phyloP scores from a whole-genome alignment of 768 basidiomycete species.

The Russula virescens region DNA sequence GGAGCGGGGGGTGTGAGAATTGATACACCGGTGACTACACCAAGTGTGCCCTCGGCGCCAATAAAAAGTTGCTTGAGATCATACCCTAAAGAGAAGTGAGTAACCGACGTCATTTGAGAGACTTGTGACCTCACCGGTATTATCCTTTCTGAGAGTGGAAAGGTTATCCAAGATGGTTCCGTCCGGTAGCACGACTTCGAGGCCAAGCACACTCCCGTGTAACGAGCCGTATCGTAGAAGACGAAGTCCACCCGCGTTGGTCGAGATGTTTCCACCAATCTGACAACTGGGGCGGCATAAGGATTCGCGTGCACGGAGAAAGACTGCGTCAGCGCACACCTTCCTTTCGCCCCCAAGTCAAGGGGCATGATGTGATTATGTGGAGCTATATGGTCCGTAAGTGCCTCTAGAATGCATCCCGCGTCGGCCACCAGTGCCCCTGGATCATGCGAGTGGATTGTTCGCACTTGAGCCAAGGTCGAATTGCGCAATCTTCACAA shows the following conservation, averaged over 20 bases:
- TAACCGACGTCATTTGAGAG: not conserved
- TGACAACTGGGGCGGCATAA: slow-evolving; percentile 65
- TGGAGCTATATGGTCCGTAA: slow-evolving; percentile 81
- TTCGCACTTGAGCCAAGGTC: not conserved
- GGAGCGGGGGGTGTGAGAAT: slow-evolving; percentile 85
- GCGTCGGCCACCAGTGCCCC: slow-evolving; percentile 92
- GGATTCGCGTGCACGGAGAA: not conserved
- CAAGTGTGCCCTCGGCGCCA: slow-evolving; percentile 94
- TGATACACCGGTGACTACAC: slow-evolving; percentile 90
- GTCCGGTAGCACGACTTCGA: slow-evolving; percentile 94
- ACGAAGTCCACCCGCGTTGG: slow-evolving; percentile 96
- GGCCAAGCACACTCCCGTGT: slow-evolving; percentile 89
- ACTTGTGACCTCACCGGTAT: slow-evolving; percentile 61
- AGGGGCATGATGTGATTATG: slow-evolving; percentile 95
- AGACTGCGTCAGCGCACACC: slow-evolving; percentile 39
- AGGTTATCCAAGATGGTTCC: slow-evolving; percentile 87
- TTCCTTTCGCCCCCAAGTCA: slow-evolving; percentile 94
- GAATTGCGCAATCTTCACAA: slow-evolving; percentile 4
- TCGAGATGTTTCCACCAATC: slow-evolving; percentile 94
- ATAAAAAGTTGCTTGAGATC: slow-evolving; percentile 99
- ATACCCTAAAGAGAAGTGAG: slow-evolving; percentile 55
- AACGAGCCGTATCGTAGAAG: slow-evolving; percentile 91
- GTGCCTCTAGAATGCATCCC: slow-evolving; percentile 85
- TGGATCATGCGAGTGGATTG: slow-evolving; percentile 28
- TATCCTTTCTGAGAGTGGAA: slow-evolving; percentile 91